Conservation (phyloP, 352 stramenopile species). For the Globisporangium nagaii region DNA sequence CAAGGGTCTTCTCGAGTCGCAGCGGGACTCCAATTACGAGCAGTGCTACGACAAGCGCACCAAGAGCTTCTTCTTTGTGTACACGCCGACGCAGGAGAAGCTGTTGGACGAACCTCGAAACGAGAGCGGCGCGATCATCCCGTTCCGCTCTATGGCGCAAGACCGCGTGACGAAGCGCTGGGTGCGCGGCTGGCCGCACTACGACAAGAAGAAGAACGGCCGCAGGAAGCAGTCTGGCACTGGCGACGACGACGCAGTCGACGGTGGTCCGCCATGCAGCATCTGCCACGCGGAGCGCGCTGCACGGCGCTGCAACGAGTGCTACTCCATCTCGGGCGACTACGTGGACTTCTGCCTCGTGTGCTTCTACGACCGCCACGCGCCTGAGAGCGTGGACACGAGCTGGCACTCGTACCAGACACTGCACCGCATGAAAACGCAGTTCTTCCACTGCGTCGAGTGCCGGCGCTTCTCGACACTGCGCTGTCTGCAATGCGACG, state of each 20-base stretch:
- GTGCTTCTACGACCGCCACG: constrained; percentile 65
- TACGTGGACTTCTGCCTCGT: constrained; percentile 71
- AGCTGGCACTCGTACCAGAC: constrained; percentile 61
- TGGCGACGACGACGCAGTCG: constrained; percentile 5
- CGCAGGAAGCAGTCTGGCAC: not conserved
- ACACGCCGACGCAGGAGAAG: constrained; percentile 59
- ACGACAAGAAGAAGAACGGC: constrained; percentile 13
- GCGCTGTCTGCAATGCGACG: constrained; percentile 65
- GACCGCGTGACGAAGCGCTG: constrained; percentile 65
- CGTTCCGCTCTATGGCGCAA: constrained; percentile 66
- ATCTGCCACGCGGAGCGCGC: constrained; percentile 54
- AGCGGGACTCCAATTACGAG: constrained; percentile 67
- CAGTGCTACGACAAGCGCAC: constrained; percentile 52
- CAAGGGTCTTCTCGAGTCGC: constrained; percentile 36
- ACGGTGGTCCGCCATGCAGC: constrained; percentile 26
- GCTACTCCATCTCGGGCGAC: constrained; percentile 46
- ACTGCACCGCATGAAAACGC: constrained; percentile 28
- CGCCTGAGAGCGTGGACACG: constrained; percentile 17
- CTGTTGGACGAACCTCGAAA: constrained; percentile 57
- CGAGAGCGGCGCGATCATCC: constrained; percentile 33
- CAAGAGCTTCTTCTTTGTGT: constrained; percentile 58
- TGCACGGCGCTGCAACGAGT: constrained; percentile 64
- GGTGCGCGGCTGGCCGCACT: constrained; percentile 69
- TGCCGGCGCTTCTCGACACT: constrained; percentile 52
- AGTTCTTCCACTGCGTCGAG: constrained; percentile 66